Evolutionary conservation across 108 stramenopile genomes (phyloP).

Genomic region (Aurantiochytrium sp.): DNA sequence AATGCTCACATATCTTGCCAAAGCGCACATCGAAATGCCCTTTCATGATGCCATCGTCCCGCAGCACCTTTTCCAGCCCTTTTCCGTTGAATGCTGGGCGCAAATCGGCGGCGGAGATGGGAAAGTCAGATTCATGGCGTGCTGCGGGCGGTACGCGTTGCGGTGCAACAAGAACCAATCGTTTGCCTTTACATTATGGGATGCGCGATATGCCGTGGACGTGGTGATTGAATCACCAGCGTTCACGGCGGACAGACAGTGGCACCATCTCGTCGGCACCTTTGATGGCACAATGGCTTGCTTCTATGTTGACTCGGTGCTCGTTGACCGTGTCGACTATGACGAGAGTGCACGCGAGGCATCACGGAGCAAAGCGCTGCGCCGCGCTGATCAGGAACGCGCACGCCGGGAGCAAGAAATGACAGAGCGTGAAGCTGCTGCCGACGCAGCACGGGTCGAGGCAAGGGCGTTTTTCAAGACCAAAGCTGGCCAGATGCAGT

Average conservation of each 20-base stretch:
- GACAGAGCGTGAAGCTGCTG: background rate
- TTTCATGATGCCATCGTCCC: background rate
- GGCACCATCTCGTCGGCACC: conserved; percentile 36
- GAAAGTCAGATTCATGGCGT: background rate
- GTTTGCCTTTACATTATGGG: background rate
- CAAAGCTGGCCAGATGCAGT: conserved; percentile 30
- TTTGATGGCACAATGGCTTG: conserved; percentile 34
- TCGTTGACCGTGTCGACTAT: conserved; percentile 25
- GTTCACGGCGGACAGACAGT: conserved; percentile 19
- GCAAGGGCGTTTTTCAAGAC: conserved; percentile 32
- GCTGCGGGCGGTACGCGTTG: background rate
- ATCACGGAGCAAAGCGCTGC: background rate
- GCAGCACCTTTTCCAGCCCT: background rate
- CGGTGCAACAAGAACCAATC: background rate
- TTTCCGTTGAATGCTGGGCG: conserved; percentile 43
- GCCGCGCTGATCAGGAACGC: background rate
- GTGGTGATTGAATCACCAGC: conserved; percentile 23
- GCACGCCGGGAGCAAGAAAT: background rate
- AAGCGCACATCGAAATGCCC: conserved; percentile 30
- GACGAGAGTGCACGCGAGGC: background rate
- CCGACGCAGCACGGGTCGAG: conserved; percentile 32
- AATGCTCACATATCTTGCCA: background rate
- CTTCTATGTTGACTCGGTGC: conserved; percentile 33
- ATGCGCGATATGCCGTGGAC: conserved; percentile 28
- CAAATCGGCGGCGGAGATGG: conserved; percentile 11